These are phyloP conservation scores for grape (Vitis vinifera) DNA, from an alignment of 164 flowering plant genomes.

Conservation along the genomic window ASM3070453v1 NC_081812.1:22684501-22685000, in stretches of 20 bases:
- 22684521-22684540: slow-evolving; percentile 90
- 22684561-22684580: slow-evolving; percentile 89
- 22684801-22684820: slow-evolving; percentile 90
- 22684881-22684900: not conserved
- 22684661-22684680: not conserved
- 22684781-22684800: slow-evolving; percentile 99
- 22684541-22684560: slow-evolving; percentile 99
- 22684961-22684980: too few relatives aligned
- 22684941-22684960: too few relatives aligned
- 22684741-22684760: slow-evolving; percentile 94
- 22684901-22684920: not conserved
- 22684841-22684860: not conserved
- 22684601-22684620: slow-evolving; percentile 63
- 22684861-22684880: not conserved
- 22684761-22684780: slow-evolving; percentile 87
- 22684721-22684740: slow-evolving; percentile 55
- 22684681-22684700: not conserved
- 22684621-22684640: slow-evolving; percentile 14
- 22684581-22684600: slow-evolving; percentile 71
- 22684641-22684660: slow-evolving; percentile 1
- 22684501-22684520: slow-evolving; percentile 95
- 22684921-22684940: not conserved
- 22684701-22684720: not conserved
- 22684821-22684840: not conserved
- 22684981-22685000: too few relatives aligned